Base-by-base conservation (phyloP, 2,329 filamentous ascomycete genomes). In the Orbilia quercus region DNA sequence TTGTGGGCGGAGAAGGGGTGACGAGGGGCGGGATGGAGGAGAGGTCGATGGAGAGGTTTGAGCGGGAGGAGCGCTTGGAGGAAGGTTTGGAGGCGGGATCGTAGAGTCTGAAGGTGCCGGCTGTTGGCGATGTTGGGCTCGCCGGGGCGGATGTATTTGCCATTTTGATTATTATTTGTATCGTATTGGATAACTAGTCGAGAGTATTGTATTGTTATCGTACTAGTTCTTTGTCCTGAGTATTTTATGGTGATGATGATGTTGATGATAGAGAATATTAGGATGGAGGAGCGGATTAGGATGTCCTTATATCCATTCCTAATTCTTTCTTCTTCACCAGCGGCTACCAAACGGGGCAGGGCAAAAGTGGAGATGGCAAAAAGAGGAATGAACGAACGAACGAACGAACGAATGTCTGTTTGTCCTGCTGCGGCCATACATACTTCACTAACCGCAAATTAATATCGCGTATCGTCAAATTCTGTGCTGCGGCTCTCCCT, bases 1-100 rank as follows among this genome's bases (percentile, higher is more conserved):
- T 95, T 76, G 89, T 90, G 4, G 90, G 89, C 62, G 89, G 87
- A 23, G 90, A 88, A n/a, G 91, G 90, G 79, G 87, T 85, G 44
- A 84, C 83, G 63, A 91, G 84, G 36, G 89, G 86, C 54, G 91
- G 90, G 44, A 94, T 82, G 78, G 84, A 86, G 75, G 89, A 90
- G 48, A 94, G 86, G 79, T 94, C 91, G 78, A 95, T 85, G 20
- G 87, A 89, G 66, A 92, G 86, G 77, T 77, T 76, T 1, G 77
- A 78, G 23, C 74, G 73, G 50, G 75, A 75, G 44, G 76, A 77
- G 14, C 69, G 45, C 31, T 66, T 66, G 7, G 69, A 66, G 18
- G 57, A 66, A 1, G 54, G 47, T 34, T 62, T 66, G 22, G 60
- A 66, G 31, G 18, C 28, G 6, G 69, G 63, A 36, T 67, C 63